Base-by-base conservation (phyloP, 148 eudicot genomes). In the Polygonum maritimum region DNA sequence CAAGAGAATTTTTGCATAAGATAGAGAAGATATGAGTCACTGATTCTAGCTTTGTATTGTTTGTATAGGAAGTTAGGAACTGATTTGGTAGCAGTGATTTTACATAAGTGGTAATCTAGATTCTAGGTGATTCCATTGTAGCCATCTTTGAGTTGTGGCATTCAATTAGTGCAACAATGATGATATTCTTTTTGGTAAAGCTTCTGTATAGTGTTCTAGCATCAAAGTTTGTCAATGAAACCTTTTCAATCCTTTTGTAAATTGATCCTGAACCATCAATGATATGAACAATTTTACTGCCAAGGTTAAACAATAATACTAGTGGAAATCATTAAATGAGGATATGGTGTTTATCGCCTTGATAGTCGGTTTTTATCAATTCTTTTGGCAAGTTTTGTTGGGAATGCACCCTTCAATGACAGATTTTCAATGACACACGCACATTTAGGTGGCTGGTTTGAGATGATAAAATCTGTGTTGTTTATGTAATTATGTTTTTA, bases 11-110 rank as follows among this genome's bases (percentile, higher is more conserved):
- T 73, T 79, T 88, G 63, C 82, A 91, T 54, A 83, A 81, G 39
- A 81, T 94, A 31, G 83, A 80, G 82, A 87, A 86, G 81, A 77
- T 26, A 26, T 26, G 84, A 84, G 36, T 73, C 78, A 33, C 35
- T 26, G 51, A 48, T 15, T n/a, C 55, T 51, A 51, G 55, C 16
- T 51, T 51, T n/a, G 16, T 3, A 0, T 7, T 51, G 18, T 2
- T 16, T 51, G 3, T 4, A 51, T 51, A 51, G 55, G 16, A 26
- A 26, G 31, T 26, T 26, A 26, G 31, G 31, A 26, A 51, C 55
- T 51, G 55, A 51, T 51, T 2, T 2, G 14, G 5, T 7, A 51
- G 7, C 0, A 51, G 55, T 51, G 16, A 18, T 26, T 26, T 26
- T 26, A 26, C 31, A 26, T 26, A 26, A 26, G 31, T 26, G 31